Base-by-base conservation (phyloP, 768 basidiomycete species). In the Tylopilus sp. region DNA sequence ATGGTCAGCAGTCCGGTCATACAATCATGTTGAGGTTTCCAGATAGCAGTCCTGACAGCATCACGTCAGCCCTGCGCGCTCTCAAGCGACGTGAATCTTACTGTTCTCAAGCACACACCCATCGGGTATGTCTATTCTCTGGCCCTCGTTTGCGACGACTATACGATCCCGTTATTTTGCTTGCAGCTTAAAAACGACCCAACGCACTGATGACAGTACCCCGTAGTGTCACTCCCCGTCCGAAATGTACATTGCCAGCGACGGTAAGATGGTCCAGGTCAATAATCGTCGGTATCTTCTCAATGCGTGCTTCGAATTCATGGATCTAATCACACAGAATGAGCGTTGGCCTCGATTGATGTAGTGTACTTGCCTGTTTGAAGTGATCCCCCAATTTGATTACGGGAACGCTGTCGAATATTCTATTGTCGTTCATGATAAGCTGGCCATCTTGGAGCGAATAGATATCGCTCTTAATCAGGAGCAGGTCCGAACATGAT, bases 311-410 rank as follows among this genome's bases (percentile, higher is more conserved):
- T 75, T 94, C 89, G 79, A 95, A 95, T 67, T 91, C 80, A 60
- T 82, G 81, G 52, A 91, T 88, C 85, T 85, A 52, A 22, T 17
- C 4, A n/a, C 4, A 36, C 39, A 43, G 36, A 9, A 22, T 18
- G 23, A 38, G 40, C 44, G 13, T 25, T 42, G 18, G 9, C 28
- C 48, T 36, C 35, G n/a, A 47, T 30, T 13, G 6, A 7, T 35
- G 10, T 4, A 7, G 11, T 23, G n/a, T 38, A 21, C 17, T 42
- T 49, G 90, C 88, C 82, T 91, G 95, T 80, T 95, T 97, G 83
- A 98, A 97, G 68, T 90, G 88, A 69, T 94, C 91, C 40, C 94
- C 93, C 44, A 97, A 81, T 76, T 97, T 97, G 79, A 98, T 90
- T 44, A 95, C 92, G n/a, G 94, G 95, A 23, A 91, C 86, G 18